Percentiles rank a stretch among this genome's conserved stretches.
Conservation (phyloP, 129 eudicot genomes). For the Chrysanthemum lavandulifolium region DNA sequence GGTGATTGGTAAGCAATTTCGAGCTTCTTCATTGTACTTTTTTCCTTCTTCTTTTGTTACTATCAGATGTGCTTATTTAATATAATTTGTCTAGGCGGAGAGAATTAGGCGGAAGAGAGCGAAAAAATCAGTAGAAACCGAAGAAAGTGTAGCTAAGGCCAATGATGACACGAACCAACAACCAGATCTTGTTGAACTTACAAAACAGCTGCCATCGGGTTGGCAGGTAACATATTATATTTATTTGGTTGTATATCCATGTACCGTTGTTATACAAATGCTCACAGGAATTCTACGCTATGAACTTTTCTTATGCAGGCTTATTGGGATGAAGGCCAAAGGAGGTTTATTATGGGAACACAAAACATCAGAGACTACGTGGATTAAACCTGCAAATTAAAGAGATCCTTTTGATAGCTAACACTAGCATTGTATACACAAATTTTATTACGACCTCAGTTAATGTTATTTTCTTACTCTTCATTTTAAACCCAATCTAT, state of each 20-base stretch:
- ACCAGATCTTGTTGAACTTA: constrained; percentile 58
- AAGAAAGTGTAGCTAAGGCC: constrained; percentile 31
- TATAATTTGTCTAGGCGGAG: constrained; percentile 61
- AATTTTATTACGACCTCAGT: not conserved
- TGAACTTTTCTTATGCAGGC: constrained; percentile 45
- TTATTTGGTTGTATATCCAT: not conserved
- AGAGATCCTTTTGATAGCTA: constrained; percentile 14
- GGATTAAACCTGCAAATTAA: not conserved
- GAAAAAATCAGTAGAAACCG: constrained; percentile 44
- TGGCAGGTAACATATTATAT: constrained; percentile 68
- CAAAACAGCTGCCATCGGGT: constrained; percentile 70
- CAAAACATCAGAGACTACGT: constrained; percentile 64
- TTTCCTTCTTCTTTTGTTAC: not conserved
- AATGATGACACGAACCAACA: constrained; percentile 36
- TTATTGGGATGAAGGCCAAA: constrained; percentile 86
- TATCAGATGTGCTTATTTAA: not conserved
- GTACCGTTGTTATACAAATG: not conserved
- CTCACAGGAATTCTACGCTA: not conserved
- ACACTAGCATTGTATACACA: constrained; percentile 17
- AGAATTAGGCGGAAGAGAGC: constrained; percentile 90
- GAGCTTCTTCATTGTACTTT: not conserved
- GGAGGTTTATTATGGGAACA: constrained; percentile 80
- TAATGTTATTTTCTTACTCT: not conserved
- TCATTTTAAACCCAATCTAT: not conserved
- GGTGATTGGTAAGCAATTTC: constrained; percentile 74